Base-by-base conservation (phyloP, 1,284 basidiomycete genomes). In the Sporisorium iseilematis-ciliati region DNA sequence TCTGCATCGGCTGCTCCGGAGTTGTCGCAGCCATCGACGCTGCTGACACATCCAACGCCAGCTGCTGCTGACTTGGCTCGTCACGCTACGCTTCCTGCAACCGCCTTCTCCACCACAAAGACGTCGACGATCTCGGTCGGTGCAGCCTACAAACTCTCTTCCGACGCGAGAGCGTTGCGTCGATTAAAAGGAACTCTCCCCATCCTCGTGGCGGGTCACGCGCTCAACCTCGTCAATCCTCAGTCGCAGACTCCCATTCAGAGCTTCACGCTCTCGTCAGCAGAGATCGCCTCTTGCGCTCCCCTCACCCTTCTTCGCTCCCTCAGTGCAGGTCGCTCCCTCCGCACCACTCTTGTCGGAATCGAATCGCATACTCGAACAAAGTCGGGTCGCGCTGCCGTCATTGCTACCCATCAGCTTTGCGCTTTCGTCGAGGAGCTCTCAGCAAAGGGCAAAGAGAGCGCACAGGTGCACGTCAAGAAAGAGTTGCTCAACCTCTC, bases 211-310 rank as follows among this genome's bases (percentile, higher is more conserved):
- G 54, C 53, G 8, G 74, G 61, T 26, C 63, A 72, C 18, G 68
- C 65, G 43, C 56, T 76, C 62, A 72, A 65, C 49, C 69, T 76
- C n/a, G 48, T 76, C 58, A 72, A 76, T n/a, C 68, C 74, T 16
- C 55, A 57, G 43, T 58, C 57, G 11, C 74, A 76, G 56, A 71
- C 68, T 1, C 74, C 65, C 35, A 55, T 72, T 7, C 74, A 76
- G 58, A 76, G 74, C 58, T 76, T 72, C 50, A 59, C 62, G 2
- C 65, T 76, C 25, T 58, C 69, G 0, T 61, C 69, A 6, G 57
- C 68, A 18, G 74, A 76, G 41, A 53, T 54, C 18, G 55, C 68
- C 31, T 59, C 60, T n/a, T 67, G 54, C 8, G 58, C 68, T 7
- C 74, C 74, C 5, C 58, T 76, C 25, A 68, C 68, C 2, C 29